Conservation (phyloP, 768 basidiomycete species). For the Leccinum arenicola region DNA sequence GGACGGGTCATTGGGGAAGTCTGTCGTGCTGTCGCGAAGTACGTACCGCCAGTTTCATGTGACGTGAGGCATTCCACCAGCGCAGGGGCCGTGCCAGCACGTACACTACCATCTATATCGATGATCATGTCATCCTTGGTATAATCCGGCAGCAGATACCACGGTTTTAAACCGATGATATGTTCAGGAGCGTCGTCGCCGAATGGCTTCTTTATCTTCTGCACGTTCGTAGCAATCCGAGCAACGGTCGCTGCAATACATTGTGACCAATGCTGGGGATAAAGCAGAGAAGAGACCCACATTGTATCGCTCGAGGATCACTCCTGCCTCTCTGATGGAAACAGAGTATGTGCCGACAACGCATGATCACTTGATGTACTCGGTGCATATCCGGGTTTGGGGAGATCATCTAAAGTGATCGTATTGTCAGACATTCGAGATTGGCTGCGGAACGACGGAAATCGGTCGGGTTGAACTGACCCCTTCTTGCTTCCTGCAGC, state of each 20-base stretch:
- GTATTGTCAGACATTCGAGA: constrained; percentile 35
- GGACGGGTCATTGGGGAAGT: neutral
- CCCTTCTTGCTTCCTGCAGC: constrained; percentile 35
- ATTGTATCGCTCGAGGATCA: constrained; percentile 20
- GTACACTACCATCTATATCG: constrained; percentile 72
- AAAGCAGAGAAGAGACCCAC: constrained; percentile 11
- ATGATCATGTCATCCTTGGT: too few species aligned
- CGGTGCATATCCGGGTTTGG: constrained; percentile 18
- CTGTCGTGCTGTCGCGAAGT: neutral
- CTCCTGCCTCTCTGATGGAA: constrained; percentile 23
- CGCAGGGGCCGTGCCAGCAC: constrained; percentile 85
- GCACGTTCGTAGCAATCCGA: constrained; percentile 33
- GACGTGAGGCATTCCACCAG: constrained; percentile 88
- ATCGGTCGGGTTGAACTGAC: constrained; percentile 17
- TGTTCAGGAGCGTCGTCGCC: constrained; percentile 41
- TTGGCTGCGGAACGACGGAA: constrained; percentile 30
- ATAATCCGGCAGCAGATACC: too few species aligned
- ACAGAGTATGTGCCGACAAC: constrained; percentile 24
- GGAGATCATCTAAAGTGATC: constrained; percentile 30
- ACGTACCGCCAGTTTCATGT: constrained; percentile 82
- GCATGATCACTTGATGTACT: constrained; percentile 23
- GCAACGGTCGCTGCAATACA: constrained; percentile 17
- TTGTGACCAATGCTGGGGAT: neutral
- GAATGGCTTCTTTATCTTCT: constrained; percentile 47
- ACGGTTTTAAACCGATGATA: constrained; percentile 34